Percentiles rank a stretch among this genome's conserved stretches.
phyloP scores from a whole-genome alignment of 2,329 filamentous ascomycete genomes.

The Ustilaginoidea virens region DNA sequence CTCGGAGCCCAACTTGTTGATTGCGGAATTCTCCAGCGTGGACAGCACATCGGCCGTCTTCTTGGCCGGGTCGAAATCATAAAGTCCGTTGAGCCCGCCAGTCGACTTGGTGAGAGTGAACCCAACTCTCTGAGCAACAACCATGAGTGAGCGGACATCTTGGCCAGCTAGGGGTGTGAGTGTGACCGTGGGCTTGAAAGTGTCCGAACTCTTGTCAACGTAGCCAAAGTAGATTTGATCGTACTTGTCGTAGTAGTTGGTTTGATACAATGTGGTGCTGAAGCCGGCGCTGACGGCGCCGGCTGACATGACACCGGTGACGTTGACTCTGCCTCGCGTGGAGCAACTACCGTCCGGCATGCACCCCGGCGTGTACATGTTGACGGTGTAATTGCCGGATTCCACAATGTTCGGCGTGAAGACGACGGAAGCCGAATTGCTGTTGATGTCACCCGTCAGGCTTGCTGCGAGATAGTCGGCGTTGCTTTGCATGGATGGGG shows the following conservation, averaged over 20 bases:
- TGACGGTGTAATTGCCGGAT: constrained; percentile 82
- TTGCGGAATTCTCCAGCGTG: constrained; percentile 54
- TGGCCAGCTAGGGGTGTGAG: constrained; percentile 55
- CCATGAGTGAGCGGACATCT: constrained; percentile 42
- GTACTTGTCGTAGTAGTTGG: constrained; percentile 93
- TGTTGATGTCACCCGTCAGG: constrained; percentile 37
- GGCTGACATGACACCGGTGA: constrained; percentile 56
- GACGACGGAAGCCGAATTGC: constrained; percentile 51
- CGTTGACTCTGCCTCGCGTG: constrained; percentile 64
- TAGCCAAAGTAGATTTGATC: constrained; percentile 80
- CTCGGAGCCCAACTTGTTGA: constrained; percentile 60
- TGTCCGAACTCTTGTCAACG: constrained; percentile 57
- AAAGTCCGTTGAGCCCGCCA: constrained; percentile 76
- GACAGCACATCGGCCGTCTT: constrained; percentile 37
- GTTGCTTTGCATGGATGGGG: constrained; percentile 50
- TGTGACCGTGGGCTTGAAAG: constrained; percentile 69
- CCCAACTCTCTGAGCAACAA: constrained; percentile 81
- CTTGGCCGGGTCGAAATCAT: constrained; percentile 60
- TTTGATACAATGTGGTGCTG: constrained; percentile 60
- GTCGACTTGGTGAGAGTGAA: constrained; percentile 62
- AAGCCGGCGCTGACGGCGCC: constrained; percentile 30
- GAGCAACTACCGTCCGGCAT: constrained; percentile 61
- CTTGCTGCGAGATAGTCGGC: constrained; percentile 64
- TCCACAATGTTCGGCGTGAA: constrained; percentile 76
- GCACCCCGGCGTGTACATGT: constrained; percentile 87